A percentile compares a stretch with the other conserved stretches of the same genome.
phyloP scores from a whole-genome alignment of 495 filamentous ascomycete genomes.

The Daldinia grandis region DNA sequence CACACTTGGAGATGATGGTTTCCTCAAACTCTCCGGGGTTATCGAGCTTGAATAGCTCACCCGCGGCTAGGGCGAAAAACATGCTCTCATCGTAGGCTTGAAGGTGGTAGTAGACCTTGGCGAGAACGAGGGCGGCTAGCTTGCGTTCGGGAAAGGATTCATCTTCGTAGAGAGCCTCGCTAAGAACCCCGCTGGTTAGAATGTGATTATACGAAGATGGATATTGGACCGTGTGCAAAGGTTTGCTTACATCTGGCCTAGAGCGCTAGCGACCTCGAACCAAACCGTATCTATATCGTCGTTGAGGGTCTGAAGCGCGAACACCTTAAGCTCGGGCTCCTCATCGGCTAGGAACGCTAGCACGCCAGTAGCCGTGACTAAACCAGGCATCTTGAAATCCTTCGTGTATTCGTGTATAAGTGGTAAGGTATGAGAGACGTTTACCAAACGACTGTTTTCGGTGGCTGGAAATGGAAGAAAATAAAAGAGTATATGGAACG shows the following conservation, averaged over 20 bases:
- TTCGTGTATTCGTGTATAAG: neutral
- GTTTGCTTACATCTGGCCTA: slow-evolving; percentile 85
- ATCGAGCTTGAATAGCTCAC: slow-evolving; percentile 93
- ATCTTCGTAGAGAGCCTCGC: slow-evolving; percentile 97
- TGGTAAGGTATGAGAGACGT: neutral
- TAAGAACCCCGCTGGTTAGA: slow-evolving; percentile 49
- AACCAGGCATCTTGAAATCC: slow-evolving; percentile 76
- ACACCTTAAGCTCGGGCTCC: slow-evolving; percentile 89
- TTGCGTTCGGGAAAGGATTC: slow-evolving; percentile 92
- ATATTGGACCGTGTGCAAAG: slow-evolving; percentile 29
- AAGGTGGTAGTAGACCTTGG: slow-evolving; percentile 98
- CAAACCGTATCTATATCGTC: slow-evolving; percentile 95
- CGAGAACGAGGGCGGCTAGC: slow-evolving; percentile 90
- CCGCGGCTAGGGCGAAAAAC: slow-evolving; percentile 95
- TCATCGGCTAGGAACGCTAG: slow-evolving; percentile 96
- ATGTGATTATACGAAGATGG: neutral
- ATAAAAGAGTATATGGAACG: slow-evolving; percentile 17
- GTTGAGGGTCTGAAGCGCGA: slow-evolving; percentile 92
- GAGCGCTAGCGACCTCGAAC: slow-evolving; percentile 91
- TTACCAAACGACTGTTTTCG: slow-evolving; percentile 3
- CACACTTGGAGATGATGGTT: slow-evolving; percentile 97
- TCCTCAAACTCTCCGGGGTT: slow-evolving; percentile 95
- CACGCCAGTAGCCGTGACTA: slow-evolving; percentile 92
- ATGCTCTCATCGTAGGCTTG: slow-evolving; percentile 99
- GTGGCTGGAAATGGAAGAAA: neutral